Conservation (phyloP, 1,139 yeast genomes). For the Torulaspora globosa region DNA sequence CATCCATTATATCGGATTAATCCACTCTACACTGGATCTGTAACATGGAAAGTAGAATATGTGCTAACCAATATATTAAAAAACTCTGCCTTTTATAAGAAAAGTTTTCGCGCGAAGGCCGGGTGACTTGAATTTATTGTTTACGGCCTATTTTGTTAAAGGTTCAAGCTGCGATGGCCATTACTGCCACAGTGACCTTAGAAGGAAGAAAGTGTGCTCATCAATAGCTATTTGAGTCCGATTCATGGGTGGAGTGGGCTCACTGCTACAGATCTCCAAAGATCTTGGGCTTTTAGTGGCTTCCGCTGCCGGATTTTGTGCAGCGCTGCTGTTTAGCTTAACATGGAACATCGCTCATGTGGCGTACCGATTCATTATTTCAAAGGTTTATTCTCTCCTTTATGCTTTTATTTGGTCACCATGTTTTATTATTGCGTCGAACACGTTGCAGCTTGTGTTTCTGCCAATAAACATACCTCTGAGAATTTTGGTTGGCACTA, state of each 20-base stretch:
- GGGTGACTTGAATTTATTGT: not conserved
- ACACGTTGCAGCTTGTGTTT: slow-evolving; percentile 17
- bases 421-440: slow-evolving; percentile 18
- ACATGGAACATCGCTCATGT: slow-evolving; percentile 2
- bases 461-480: slow-evolving; percentile 29
- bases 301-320: slow-evolving; percentile 13
- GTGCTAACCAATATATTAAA: not conserved
- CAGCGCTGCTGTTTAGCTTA: slow-evolving; percentile 6
- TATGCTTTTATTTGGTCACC: slow-evolving; percentile 21
- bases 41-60: not conserved
- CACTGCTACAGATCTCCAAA: slow-evolving; percentile 9
- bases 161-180: not conserved
- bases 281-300: slow-evolving; percentile 12
- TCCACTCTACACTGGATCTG: not conserved
- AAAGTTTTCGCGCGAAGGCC: not conserved
- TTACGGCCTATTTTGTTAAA: not conserved
- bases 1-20: not conserved
- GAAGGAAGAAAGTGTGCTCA: not conserved
- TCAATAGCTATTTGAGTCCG: not conserved
- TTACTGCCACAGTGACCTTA: not conserved
- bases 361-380: slow-evolving; percentile 2
- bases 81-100: not conserved
- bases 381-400: slow-evolving; percentile 2
- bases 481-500: slow-evolving; percentile 20
- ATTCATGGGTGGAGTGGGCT: slow-evolving; percentile 6